Base-by-base conservation (phyloP, 83 land plant species). In the Picea engelmannii region DNA sequence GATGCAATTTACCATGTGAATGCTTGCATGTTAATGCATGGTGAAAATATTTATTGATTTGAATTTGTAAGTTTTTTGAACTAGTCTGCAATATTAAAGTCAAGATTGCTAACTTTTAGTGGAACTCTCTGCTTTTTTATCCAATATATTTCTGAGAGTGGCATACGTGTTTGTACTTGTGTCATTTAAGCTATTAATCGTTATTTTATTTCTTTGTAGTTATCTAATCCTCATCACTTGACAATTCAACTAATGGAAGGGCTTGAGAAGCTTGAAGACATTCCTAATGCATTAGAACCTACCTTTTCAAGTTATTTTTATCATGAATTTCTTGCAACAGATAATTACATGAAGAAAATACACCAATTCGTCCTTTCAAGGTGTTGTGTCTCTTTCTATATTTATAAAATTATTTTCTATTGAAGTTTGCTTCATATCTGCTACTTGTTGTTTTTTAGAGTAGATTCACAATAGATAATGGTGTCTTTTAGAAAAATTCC, bases 1-100 rank as follows among this genome's bases (percentile, higher is more conserved):
- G 99, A 96, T 87, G 47, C 69, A n/a, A 93, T 96, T 76, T 95
- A 95, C 85, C 86, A 90, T 84, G 99, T 91, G 55, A 93, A 96
- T 89, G 93, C 96, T 15, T 89, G 93, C 78, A 87, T 86, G 38
- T 89, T 95, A 62, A 88, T 93, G 21, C 93, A 92, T 87, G 95
- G 93, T 63, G 98, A 93, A 80, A 93, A 80, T 73, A 85, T 92
- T 12, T 96, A 93, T 77, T 90, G 99, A 15, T 87, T 96, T 81
- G 98, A 95, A 87, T 86, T 88, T 87, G 91, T 86, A 93, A 47
- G 93, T 79, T 67, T 65, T 42, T 11, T 31, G 3, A 79, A 76
- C 69, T 76, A 64, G 76, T 78, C 44, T 17, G 78, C 79, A 42
- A 87, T 81, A 71, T 79, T 87, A 21, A 84, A 84, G 77, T 81